Conservation (phyloP, 2,329 filamentous ascomycete genomes). For the Aspergillus aculeatinus region DNA sequence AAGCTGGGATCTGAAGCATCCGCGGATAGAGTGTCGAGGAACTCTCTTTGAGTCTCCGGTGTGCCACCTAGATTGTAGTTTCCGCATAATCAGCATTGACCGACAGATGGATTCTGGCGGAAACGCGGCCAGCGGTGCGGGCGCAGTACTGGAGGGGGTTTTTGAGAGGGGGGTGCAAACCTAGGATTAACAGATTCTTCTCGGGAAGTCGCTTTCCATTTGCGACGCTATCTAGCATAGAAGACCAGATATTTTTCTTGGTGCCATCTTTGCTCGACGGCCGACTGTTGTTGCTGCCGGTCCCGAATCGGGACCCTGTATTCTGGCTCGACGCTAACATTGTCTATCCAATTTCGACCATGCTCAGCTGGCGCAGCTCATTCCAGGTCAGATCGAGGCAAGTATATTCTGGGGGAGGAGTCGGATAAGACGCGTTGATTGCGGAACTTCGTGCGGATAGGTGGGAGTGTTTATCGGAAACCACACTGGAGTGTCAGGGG, state of each 20-base stretch:
- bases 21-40: conserved; percentile 62
- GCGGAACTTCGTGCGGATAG: conserved; percentile 6
- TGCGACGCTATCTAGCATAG: conserved; percentile 85
- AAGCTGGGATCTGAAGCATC: conserved; percentile 43
- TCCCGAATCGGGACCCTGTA: conserved; percentile 31
- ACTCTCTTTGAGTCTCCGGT: conserved; percentile 79
- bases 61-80: conserved; percentile 63
- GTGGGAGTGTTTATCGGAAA: conserved; percentile 18
- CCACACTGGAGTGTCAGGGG: conserved; percentile 35
- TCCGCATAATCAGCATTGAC: conserved; percentile 18
- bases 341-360: conserved; percentile 39
- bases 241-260: conserved; percentile 91
- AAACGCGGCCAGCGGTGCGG: conserved; percentile 8
- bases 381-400: conserved; percentile 24
- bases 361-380: conserved; percentile 35
- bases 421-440: conserved; percentile 19
- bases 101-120: not conserved
- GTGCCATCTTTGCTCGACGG: conserved; percentile 59
- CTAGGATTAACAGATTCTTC: conserved; percentile 85
- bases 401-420: not conserved
- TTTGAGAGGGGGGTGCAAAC: conserved; percentile 48
- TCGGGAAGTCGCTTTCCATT: conserved; percentile 87
- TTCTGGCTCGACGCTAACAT: conserved; percentile 40
- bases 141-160: not conserved
- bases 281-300: conserved; percentile 37